Percentiles rank a stretch among this genome's conserved stretches.
These are phyloP conservation scores for Aegle marmelos DNA, from an alignment of 345 rosid genomes.

Conservation along the genomic window DNA sequence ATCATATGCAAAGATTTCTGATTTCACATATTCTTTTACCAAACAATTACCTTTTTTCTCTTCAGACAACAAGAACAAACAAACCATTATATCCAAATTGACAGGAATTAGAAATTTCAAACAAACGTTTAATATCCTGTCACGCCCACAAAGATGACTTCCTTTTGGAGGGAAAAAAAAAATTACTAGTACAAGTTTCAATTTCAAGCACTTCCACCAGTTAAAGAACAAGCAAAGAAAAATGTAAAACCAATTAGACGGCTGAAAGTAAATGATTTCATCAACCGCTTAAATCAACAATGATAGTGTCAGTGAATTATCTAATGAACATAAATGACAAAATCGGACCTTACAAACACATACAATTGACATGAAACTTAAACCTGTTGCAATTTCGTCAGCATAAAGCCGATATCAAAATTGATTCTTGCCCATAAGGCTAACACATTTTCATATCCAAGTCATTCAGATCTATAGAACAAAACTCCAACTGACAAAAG, in stretches of 20 bases:
- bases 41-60: not conserved
- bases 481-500: conserved; percentile 2
- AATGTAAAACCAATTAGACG: not conserved
- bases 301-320: not conserved
- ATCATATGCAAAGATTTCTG: not conserved
- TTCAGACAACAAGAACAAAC: not conserved
- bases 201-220: not conserved
- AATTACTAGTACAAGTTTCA: not conserved
- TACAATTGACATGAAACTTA: not conserved
- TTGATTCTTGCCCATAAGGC: not conserved
- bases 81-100: not conserved
- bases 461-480: conserved; percentile 36
- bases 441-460: conserved; percentile 3
- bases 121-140: not conserved
- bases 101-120: not conserved
- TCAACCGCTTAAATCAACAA: not conserved
- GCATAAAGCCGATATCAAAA: not conserved
- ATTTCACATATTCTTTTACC: not conserved
- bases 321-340: not conserved
- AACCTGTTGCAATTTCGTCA: not conserved
- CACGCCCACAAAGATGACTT: not conserved
- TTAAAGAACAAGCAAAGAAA: not conserved
- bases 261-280: not conserved
- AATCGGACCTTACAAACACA: too few species aligned
- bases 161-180: not conserved